Evolutionary conservation across 345 rosid species (phyloP).

Genomic region (Hirschfeldia incana): DNA sequence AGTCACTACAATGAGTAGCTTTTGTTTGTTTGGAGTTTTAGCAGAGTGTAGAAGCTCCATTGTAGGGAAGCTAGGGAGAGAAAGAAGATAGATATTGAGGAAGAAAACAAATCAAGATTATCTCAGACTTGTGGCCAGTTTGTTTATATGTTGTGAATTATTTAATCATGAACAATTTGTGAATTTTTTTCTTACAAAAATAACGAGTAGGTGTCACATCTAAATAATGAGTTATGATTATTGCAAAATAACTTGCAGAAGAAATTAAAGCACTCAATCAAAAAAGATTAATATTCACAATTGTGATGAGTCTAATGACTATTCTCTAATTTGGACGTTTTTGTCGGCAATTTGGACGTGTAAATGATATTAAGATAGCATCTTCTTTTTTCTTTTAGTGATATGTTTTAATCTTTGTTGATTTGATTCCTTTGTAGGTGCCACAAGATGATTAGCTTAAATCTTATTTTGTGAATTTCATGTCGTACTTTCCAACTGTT

Average conservation of each 20-base stretch:
- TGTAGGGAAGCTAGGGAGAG: constrained; percentile 27
- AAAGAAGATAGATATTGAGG: not conserved
- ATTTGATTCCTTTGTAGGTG: not conserved
- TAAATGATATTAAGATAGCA: not conserved
- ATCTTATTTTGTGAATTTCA: not conserved
- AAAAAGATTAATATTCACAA: constrained; percentile 3
- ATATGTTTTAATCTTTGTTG: not conserved
- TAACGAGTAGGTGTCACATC: constrained; percentile 31
- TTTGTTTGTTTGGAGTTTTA: constrained; percentile 31
- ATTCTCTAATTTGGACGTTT: constrained; percentile 25
- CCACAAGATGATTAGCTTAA: not conserved
- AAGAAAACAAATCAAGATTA: not conserved
- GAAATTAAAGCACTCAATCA: not conserved
- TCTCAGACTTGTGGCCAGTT: constrained; percentile 3
- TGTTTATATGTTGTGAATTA: constrained; percentile 17
- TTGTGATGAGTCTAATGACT: not conserved
- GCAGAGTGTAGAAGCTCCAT: constrained; percentile 42
- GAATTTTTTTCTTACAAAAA: not conserved
- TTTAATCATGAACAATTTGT: constrained; percentile 9
- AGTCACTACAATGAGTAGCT: constrained; percentile 34
- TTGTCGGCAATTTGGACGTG: constrained; percentile 33
- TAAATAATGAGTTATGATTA: constrained; percentile 25
- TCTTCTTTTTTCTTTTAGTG: not conserved
- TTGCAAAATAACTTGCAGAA: constrained; percentile 6
- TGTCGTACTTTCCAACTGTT: constrained; percentile 1